These are phyloP conservation scores for Curvularia eragrostidis DNA, from an alignment of 2,329 filamentous ascomycete species.

Conservation along the genomic window DNA sequence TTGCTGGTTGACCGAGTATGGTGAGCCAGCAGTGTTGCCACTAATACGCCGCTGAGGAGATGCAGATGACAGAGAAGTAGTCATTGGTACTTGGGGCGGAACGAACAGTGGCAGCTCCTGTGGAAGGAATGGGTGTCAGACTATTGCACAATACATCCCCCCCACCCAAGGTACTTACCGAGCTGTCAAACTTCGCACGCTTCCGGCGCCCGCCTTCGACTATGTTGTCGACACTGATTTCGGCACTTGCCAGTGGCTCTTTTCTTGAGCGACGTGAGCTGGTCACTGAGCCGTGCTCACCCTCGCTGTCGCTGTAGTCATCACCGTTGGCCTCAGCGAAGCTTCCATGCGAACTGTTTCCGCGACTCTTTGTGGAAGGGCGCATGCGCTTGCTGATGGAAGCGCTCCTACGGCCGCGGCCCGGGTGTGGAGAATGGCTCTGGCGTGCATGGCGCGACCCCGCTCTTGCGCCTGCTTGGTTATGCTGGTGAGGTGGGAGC, in stretches of 20 bases:
- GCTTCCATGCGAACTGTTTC: slow-evolving; percentile 64
- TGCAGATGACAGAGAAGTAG: slow-evolving; percentile 95
- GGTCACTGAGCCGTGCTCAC: slow-evolving; percentile 73
- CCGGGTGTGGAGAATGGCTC: slow-evolving; percentile 75
- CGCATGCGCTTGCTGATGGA: slow-evolving; percentile 77
- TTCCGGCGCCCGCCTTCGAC: slow-evolving; percentile 96
- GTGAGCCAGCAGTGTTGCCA: slow-evolving; percentile 72
- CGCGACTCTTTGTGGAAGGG: slow-evolving; percentile 70
- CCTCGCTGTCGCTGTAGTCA: slow-evolving; percentile 86
- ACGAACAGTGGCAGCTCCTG: slow-evolving; percentile 96
- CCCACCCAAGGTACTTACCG: slow-evolving; percentile 69
- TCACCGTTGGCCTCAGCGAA: slow-evolving; percentile 67
- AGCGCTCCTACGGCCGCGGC: slow-evolving; percentile 75
- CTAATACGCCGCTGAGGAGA: slow-evolving; percentile 86
- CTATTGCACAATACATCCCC: slow-evolving; percentile 19
- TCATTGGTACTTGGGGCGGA: slow-evolving; percentile 78
- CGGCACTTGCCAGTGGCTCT: slow-evolving; percentile 89
- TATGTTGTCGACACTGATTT: slow-evolving; percentile 98
- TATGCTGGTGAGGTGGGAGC: slow-evolving; percentile 65
- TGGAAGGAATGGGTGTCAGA: slow-evolving; percentile 35
- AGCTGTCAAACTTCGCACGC: slow-evolving; percentile 93
- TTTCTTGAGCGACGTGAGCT: slow-evolving; percentile 76
- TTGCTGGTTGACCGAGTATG: slow-evolving; percentile 79
- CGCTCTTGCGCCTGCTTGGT: slow-evolving; percentile 71
- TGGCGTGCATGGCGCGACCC: slow-evolving; percentile 72